Conservation (phyloP, 2,329 filamentous ascomycete species). For the Penicillium brevicompactum region DNA sequence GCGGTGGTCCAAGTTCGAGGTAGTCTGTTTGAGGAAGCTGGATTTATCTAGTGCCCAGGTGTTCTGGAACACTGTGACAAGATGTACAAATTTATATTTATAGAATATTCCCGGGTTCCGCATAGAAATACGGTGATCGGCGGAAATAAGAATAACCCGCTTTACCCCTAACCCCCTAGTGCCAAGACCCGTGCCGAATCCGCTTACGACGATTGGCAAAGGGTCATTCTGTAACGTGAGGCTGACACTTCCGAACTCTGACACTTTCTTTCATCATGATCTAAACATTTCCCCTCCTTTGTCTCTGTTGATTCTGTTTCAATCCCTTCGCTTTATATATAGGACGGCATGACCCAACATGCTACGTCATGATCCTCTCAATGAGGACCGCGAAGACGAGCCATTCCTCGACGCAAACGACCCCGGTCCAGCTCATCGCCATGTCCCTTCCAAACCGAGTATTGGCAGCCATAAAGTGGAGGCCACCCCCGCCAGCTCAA, state of each 20-base stretch:
- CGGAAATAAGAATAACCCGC: constrained; percentile 1
- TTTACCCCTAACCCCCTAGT: background rate
- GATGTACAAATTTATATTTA: too few relatives aligned
- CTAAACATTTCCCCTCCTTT: background rate
- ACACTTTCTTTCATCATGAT: constrained; percentile 2
- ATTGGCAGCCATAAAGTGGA: background rate
- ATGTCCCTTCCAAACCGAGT: background rate
- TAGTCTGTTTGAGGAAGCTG: constrained; percentile 74
- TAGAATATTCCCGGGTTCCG: background rate
- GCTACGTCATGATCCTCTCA: constrained; percentile 27
- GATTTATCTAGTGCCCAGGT: constrained; percentile 46
- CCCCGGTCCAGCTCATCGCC: constrained; percentile 1
- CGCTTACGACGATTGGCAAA: constrained; percentile 24
- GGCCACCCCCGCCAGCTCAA: constrained; percentile 22
- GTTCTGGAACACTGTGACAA: background rate
- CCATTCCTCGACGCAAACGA: constrained; percentile 30
- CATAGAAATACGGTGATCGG: background rate
- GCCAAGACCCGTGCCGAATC: constrained; percentile 20
- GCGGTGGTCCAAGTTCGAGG: constrained; percentile 74
- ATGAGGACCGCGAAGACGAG: constrained; percentile 37
- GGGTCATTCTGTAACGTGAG: background rate
- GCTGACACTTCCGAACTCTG: background rate
- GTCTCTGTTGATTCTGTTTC: background rate
- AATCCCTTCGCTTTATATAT: constrained; percentile 2
- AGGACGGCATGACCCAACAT: constrained; percentile 21